These are phyloP conservation scores for Erysimum cheiranthoides DNA, from an alignment of 345 rosid species.

Conservation along the genomic window DNA sequence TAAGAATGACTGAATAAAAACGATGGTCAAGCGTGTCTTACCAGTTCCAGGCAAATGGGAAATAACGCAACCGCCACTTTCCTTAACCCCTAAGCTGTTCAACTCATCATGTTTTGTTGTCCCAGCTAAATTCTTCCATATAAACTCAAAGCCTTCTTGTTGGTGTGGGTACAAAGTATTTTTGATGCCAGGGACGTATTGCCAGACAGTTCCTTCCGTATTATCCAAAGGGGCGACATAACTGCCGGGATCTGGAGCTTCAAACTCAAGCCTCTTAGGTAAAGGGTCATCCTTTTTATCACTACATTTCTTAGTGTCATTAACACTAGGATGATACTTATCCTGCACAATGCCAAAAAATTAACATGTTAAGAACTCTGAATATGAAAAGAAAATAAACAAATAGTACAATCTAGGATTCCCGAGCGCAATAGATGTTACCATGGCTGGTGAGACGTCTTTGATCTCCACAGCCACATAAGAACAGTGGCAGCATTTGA, in stretches of 20 bases:
- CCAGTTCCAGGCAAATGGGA: constrained; percentile 93
- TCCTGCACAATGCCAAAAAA: constrained; percentile 34
- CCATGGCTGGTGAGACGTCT: constrained; percentile 54
- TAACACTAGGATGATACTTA: constrained; percentile 42
- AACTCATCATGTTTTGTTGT: constrained; percentile 60
- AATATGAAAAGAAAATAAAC: background rate
- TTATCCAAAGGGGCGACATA: constrained; percentile 10
- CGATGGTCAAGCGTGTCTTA: constrained; percentile 78
- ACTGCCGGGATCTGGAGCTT: constrained; percentile 18
- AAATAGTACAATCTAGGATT: constrained; percentile 19
- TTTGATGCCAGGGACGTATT: constrained; percentile 61
- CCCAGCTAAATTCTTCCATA: constrained; percentile 82
- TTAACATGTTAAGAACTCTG: constrained; percentile 18
- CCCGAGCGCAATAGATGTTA: constrained; percentile 34
- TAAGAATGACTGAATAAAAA: constrained; percentile 67
- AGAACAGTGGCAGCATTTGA: constrained; percentile 54
- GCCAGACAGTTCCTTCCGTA: constrained; percentile 71
- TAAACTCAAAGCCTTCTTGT: constrained; percentile 77
- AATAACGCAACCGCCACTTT: constrained; percentile 69
- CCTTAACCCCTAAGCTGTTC: constrained; percentile 38
- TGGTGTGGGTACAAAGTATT: constrained; percentile 68
- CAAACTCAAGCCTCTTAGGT: constrained; percentile 36
- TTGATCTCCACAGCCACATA: constrained; percentile 54
- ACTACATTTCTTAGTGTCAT: constrained; percentile 33
- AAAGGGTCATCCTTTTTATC: constrained; percentile 35